Base-by-base conservation (phyloP, 192 early-diverging fungal genomes). In the Umbelopsis vinacea region DNA sequence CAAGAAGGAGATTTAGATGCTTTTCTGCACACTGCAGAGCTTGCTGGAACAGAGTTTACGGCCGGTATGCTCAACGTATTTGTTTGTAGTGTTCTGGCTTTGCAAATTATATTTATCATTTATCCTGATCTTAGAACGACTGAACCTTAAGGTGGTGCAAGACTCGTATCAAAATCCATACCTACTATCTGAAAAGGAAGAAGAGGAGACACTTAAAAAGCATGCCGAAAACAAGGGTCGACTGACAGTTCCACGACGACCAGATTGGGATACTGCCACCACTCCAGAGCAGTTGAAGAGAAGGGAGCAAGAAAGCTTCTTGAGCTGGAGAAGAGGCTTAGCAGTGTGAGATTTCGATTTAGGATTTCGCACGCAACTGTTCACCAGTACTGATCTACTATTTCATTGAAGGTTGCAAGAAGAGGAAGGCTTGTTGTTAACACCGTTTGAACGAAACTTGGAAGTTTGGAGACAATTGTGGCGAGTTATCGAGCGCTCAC, bases 391-490 rank as follows among this genome's bases (percentile, higher is more conserved):
- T 50, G 2, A 50, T 21, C 14, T 50, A 6, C 23, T 4, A 19
- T 63, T 14, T 37, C 1, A 6, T 17, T 37, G 3, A 14, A 93
- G 84, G 22, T 80, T 99, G 63, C 93, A 98, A 76, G 98, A 99
- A 73, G 89, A 95, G 19, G 93, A 98, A 74, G 93, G 94, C 0
- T 79, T 99, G 22, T 72, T 99, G 55, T 79, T 99, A 81, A 99
- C 98, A 21, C 98, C 98, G 35, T 99, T 96, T 71, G 98, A 99
- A 84, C 91, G 96, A 57, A 99, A 99, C 82, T 71, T 99, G 23
- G 98, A 99, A 83, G 94, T 99, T 26, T 99, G 97, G 97, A 86
- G 97, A 66, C 98, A 99, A 79, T 86, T 99, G 38, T 99, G 98
- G 98, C 89, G 98, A 37, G 98, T 99, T 52, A 93, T 98, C 74